Conservation (phyloP, 2,329 filamentous ascomycete species). For the Botrytis fabae region DNA sequence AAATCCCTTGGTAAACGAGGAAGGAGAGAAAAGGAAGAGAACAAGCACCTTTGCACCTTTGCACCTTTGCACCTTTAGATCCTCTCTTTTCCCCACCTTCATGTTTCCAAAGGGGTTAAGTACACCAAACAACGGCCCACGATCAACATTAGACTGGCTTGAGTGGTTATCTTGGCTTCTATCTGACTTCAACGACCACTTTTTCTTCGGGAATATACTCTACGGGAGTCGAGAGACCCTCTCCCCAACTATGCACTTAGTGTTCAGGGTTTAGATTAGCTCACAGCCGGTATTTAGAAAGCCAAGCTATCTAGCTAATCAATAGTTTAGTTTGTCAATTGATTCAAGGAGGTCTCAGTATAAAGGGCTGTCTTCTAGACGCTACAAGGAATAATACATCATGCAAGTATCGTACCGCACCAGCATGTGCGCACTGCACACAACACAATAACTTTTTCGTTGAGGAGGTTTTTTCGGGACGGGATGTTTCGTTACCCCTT, state of each 20-base stretch:
- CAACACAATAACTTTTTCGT: slow-evolving; percentile 5
- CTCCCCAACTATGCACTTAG: background rate
- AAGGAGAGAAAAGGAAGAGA: background rate
- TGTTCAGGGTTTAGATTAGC: background rate
- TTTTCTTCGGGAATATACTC: background rate
- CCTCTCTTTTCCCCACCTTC: background rate
- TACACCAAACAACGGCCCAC: background rate
- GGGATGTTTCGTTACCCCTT: slow-evolving; percentile 10
- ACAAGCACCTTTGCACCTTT: background rate
- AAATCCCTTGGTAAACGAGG: background rate
- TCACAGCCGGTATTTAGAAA: background rate
- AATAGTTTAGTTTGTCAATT: slow-evolving; percentile 6
- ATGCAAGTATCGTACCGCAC: slow-evolving; percentile 8
- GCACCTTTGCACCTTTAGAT: background rate
- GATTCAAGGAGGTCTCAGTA: slow-evolving; percentile 1
- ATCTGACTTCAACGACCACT: slow-evolving; percentile 4
- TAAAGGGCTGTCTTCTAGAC: background rate
- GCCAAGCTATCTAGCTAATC: background rate
- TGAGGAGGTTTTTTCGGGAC: slow-evolving; percentile 15
- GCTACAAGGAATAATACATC: slow-evolving; percentile 7
- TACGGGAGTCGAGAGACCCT: slow-evolving; percentile 1
- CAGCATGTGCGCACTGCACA: slow-evolving; percentile 9
- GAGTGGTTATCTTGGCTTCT: slow-evolving; percentile 7
- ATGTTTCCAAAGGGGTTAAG: background rate
- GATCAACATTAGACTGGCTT: background rate